Conservation (phyloP, 495 filamentous ascomycete species). For the Wilcoxina mikolae region DNA sequence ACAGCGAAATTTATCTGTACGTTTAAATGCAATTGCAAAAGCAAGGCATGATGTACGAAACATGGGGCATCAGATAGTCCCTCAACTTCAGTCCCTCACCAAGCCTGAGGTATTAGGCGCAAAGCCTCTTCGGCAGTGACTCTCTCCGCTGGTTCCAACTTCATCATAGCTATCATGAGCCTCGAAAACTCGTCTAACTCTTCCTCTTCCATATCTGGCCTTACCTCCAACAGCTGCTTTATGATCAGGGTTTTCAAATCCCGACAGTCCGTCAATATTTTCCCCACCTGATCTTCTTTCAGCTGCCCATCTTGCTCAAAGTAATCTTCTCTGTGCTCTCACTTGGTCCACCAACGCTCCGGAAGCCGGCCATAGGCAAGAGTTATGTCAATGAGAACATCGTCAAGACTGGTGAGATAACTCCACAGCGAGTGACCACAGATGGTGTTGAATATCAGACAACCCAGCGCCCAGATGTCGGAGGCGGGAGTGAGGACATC, state of each 20-base stretch:
- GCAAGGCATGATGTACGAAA: background rate
- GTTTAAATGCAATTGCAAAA: background rate
- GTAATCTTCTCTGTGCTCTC: background rate
- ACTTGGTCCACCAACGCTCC: constrained; percentile 6
- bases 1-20: background rate
- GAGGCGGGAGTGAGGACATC: background rate
- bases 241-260: background rate
- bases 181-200: background rate
- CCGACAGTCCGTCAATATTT: background rate
- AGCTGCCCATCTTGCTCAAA: background rate
- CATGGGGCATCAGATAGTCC: background rate
- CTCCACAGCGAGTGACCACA: background rate
- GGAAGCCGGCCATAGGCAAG: background rate
- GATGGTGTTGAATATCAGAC: constrained; percentile 1
- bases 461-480: constrained; percentile 7
- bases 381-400: constrained; percentile 5
- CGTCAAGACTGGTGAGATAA: background rate
- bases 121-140: background rate
- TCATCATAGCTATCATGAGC: background rate
- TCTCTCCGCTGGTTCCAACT: background rate
- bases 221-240: background rate
- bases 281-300: background rate
- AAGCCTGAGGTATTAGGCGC: background rate
- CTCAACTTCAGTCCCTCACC: background rate
- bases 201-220: background rate